Conservation (phyloP, 1,139 yeast genomes). For the Debaryomyces robertsiae region DNA sequence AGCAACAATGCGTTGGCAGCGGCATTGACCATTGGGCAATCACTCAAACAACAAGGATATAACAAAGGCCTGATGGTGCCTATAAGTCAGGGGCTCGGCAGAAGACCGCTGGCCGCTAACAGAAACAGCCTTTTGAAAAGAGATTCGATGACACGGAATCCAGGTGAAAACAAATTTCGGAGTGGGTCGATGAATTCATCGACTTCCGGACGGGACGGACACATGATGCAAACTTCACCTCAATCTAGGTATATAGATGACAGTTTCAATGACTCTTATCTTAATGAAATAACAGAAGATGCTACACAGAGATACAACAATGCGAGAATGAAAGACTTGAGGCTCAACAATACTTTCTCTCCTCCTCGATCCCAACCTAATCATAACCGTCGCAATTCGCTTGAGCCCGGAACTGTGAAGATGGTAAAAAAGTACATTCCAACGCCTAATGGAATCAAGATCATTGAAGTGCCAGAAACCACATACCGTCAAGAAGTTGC, state of each 20-base stretch:
- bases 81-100: not conserved
- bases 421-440: slow-evolving; percentile 54
- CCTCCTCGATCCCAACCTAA: slow-evolving; percentile 10
- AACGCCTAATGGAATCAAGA: slow-evolving; percentile 49
- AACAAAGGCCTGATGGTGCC: not conserved
- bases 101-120: slow-evolving; percentile 13
- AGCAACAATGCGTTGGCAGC: slow-evolving; percentile 49
- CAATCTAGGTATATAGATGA: slow-evolving; percentile 25
- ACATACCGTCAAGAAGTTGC: slow-evolving; percentile 42
- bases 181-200: slow-evolving; percentile 20
- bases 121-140: slow-evolving; percentile 21
- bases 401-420: slow-evolving; percentile 21
- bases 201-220: slow-evolving; percentile 12
- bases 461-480: slow-evolving; percentile 50
- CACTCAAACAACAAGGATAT: slow-evolving; percentile 18
- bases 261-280: slow-evolving; percentile 31
- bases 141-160: slow-evolving; percentile 11
- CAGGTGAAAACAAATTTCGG: slow-evolving; percentile 13
- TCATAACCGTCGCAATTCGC: slow-evolving; percentile 7
- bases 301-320: slow-evolving; percentile 19
- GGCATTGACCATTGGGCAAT: slow-evolving; percentile 47
- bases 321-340: slow-evolving; percentile 29
- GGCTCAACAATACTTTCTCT: slow-evolving; percentile 18
- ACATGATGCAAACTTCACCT: slow-evolving; percentile 2
- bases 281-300: slow-evolving; percentile 34